A percentile compares a stretch with the other conserved stretches of the same genome.
Conservation (phyloP, 2,329 filamentous ascomycete genomes). For the Sclerotinia minor region DNA sequence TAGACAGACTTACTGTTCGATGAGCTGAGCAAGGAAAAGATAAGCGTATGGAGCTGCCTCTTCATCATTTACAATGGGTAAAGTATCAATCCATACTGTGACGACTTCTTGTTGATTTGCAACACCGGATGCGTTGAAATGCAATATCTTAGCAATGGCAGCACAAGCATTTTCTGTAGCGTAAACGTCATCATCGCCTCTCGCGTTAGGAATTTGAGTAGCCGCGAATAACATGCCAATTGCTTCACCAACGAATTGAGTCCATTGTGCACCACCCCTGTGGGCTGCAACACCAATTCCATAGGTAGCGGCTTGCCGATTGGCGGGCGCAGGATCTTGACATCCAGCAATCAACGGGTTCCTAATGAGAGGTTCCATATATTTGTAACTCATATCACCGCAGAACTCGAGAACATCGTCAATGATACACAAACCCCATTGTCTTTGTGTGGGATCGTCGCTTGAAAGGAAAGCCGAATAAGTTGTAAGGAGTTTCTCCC, state of each 20-base stretch:
- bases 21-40: conserved; percentile 84
- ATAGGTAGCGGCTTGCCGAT: conserved; percentile 93
- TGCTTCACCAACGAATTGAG: conserved; percentile 78
- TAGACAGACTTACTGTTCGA: conserved; percentile 76
- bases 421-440: conserved; percentile 99
- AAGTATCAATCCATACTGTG: conserved; percentile 83
- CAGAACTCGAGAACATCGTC: conserved; percentile 98
- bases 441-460: conserved; percentile 82
- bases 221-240: conserved; percentile 83
- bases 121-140: conserved; percentile 80
- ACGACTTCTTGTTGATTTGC: conserved; percentile 74
- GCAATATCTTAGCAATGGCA: conserved; percentile 93
- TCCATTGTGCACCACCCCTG: conserved; percentile 83
- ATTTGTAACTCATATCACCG: conserved; percentile 82
- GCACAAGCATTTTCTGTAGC: conserved; percentile 97
- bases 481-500: conserved; percentile 81
- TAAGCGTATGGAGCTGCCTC: conserved; percentile 97
- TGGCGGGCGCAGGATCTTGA: conserved; percentile 81
- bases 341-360: conserved; percentile 85
- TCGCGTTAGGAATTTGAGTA: conserved; percentile 75
- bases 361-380: conserved; percentile 75
- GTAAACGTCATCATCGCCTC: conserved; percentile 91
- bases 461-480: conserved; percentile 85
- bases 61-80: conserved; percentile 92
- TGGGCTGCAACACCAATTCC: conserved; percentile 95